These are phyloP conservation scores for Leccinum arenicola DNA, from an alignment of 768 basidiomycete species.

Conservation along the genomic window DNA sequence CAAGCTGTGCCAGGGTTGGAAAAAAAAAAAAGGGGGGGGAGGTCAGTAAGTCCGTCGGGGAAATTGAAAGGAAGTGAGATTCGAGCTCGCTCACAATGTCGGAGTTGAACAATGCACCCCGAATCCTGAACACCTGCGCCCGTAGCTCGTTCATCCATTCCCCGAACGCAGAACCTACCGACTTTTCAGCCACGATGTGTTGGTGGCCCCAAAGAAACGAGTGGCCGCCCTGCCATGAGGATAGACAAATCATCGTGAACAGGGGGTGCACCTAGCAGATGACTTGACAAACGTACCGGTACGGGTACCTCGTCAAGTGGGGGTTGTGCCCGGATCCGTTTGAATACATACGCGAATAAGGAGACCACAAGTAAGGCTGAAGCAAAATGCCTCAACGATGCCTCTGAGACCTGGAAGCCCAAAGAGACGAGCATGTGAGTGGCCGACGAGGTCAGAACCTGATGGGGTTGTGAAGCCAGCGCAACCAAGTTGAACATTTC, in stretches of 20 bases:
- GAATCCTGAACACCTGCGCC: conserved; percentile 4
- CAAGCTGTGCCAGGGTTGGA: neutral
- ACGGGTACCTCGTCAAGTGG: neutral
- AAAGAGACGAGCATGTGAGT: neutral
- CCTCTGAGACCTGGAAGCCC: neutral
- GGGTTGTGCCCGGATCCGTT: neutral
- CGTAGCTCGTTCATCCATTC: conserved; percentile 5
- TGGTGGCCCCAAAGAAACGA: conserved; percentile 9
- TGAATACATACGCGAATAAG: neutral
- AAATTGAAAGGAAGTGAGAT: neutral
- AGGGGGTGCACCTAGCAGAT: neutral
- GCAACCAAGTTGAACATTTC: neutral
- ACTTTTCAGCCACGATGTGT: conserved; percentile 1
- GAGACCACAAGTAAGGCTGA: neutral
- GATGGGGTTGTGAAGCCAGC: neutral
- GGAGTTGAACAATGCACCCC: conserved; percentile 1
- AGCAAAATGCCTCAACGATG: neutral
- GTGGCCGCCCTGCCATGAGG: neutral
- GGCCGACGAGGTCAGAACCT: neutral
- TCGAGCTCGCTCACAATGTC: conserved; percentile 2
- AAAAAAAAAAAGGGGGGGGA: neutral
- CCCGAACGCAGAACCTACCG: conserved; percentile 1
- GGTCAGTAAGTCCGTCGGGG: neutral
- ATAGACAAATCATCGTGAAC: neutral
- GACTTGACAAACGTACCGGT: neutral